Conservation (phyloP, 2,329 filamentous ascomycete genomes). For the Aspergillus luchuensis region DNA sequence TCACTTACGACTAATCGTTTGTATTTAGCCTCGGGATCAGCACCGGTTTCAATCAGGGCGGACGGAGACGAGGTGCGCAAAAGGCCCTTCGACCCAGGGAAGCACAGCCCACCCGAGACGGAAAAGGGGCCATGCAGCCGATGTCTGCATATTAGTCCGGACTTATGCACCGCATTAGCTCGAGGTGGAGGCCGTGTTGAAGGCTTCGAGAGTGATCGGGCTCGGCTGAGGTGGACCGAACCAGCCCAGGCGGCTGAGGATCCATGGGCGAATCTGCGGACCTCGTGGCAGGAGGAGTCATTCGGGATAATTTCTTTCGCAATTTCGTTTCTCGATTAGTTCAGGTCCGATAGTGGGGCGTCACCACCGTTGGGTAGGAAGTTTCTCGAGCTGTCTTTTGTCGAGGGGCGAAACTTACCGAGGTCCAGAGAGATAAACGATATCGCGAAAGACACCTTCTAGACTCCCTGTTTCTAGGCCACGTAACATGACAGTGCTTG, state of each 20-base stretch:
- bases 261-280: conserved; percentile 12
- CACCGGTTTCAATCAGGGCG: conserved; percentile 4
- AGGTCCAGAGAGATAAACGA: background rate
- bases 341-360: background rate
- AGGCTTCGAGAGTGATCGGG: conserved; percentile 11
- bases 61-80: conserved; percentile 2
- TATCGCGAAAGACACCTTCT: background rate
- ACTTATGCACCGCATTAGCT: conserved; percentile 18
- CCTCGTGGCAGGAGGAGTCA: conserved; percentile 14
- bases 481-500: no score
- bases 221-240: conserved; percentile 16
- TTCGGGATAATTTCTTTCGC: background rate
- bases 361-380: conserved; percentile 2
- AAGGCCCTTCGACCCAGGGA: conserved; percentile 2
- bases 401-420: background rate
- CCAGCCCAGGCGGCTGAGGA: conserved; percentile 6
- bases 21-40: conserved; percentile 7
- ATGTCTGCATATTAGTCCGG: conserved; percentile 11
- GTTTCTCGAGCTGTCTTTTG: conserved; percentile 3
- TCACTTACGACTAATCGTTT: conserved; percentile 4
- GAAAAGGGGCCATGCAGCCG: conserved; percentile 8
- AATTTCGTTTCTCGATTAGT: conserved; percentile 9
- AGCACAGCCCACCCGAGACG: conserved; percentile 1
- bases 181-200: background rate
- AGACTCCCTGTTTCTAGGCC: background rate